Evolutionary conservation across 805 yeast genomes (phyloP).

Genomic region (Yamadazyma kitorensis): DNA sequence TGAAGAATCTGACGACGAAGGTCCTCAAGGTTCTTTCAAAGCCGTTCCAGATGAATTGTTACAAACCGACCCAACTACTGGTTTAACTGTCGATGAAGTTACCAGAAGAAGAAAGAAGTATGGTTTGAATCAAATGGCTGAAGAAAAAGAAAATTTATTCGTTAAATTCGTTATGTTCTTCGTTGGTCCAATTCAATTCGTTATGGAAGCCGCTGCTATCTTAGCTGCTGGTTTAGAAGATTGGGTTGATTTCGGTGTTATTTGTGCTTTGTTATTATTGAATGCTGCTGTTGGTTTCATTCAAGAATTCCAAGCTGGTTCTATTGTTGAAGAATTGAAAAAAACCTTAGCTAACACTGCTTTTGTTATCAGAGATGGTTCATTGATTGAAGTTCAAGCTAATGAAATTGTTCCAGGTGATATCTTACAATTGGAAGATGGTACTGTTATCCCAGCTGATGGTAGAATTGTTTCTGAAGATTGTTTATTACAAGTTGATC

Average conservation of each 20-base stretch:
- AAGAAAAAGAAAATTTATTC: slow-evolving; percentile 76
- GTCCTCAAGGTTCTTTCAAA: slow-evolving; percentile 42
- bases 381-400: slow-evolving; percentile 70
- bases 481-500: slow-evolving; percentile 86
- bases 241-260: slow-evolving; percentile 99
- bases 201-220: slow-evolving; percentile 95
- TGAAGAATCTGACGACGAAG: slow-evolving; percentile 53
- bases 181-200: slow-evolving; percentile 95
- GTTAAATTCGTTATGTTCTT: slow-evolving; percentile 83
- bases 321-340: slow-evolving; percentile 94
- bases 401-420: slow-evolving; percentile 95
- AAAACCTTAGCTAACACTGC: slow-evolving; percentile 93
- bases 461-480: slow-evolving; percentile 87
- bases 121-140: slow-evolving; percentile 89
- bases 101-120: slow-evolving; percentile 81
- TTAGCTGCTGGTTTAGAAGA: slow-evolving; percentile 95
- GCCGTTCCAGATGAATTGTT: slow-evolving; percentile 84
- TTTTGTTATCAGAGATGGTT: slow-evolving; percentile 79
- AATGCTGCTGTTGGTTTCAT: slow-evolving; percentile 95
- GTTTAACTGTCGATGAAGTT: slow-evolving; percentile 79
- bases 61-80: slow-evolving; percentile 75
- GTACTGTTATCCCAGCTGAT: slow-evolving; percentile 90
- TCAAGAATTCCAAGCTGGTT: slow-evolving; percentile 98
- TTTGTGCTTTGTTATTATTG: slow-evolving; percentile 78
- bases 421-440: slow-evolving; percentile 87